phyloP scores from a whole-genome alignment of 1,284 basidiomycete genomes.

The Phlebopus sp. region DNA sequence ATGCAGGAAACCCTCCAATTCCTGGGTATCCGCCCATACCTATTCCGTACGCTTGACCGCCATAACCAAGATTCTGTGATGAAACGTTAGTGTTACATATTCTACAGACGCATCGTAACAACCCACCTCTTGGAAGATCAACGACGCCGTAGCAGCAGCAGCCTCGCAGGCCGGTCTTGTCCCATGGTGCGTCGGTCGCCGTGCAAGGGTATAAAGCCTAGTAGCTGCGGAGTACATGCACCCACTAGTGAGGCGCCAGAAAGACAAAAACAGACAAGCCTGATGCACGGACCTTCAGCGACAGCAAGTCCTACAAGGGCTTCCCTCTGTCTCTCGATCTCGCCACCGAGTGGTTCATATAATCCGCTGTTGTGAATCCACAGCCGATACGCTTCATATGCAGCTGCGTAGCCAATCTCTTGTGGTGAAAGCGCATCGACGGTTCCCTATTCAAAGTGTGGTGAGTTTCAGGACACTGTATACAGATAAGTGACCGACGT shows the following conservation, averaged over 20 bases:
- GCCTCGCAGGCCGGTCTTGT: slow-evolving; percentile 6
- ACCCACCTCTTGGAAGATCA: slow-evolving; percentile 11
- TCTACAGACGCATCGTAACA: background rate
- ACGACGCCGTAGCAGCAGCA: slow-evolving; percentile 9
- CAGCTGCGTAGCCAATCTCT: slow-evolving; percentile 66
- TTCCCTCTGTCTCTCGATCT: slow-evolving; percentile 55
- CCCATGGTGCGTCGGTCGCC: background rate
- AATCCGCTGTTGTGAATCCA: slow-evolving; percentile 56
- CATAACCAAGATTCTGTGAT: slow-evolving; percentile 1
- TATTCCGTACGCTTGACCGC: background rate
- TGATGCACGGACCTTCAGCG: slow-evolving; percentile 50
- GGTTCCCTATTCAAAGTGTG: slow-evolving; percentile 36
- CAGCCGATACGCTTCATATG: slow-evolving; percentile 64
- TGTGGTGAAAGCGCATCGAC: slow-evolving; percentile 44
- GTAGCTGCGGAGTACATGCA: slow-evolving; percentile 1
- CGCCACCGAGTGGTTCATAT: slow-evolving; percentile 51
- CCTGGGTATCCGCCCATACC: background rate
- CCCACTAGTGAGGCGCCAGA: background rate
- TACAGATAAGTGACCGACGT: slow-evolving; percentile 15
- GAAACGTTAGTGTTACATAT: background rate
- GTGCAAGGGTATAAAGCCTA: slow-evolving; percentile 1
- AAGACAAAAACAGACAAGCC: slow-evolving; percentile 1
- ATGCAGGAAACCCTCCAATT: background rate
- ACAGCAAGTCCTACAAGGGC: slow-evolving; percentile 59
- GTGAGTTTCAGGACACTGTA: background rate